Evolutionary conservation across 1,284 basidiomycete species (phyloP).

Genomic region (Moesziomyces aphidis): DNA sequence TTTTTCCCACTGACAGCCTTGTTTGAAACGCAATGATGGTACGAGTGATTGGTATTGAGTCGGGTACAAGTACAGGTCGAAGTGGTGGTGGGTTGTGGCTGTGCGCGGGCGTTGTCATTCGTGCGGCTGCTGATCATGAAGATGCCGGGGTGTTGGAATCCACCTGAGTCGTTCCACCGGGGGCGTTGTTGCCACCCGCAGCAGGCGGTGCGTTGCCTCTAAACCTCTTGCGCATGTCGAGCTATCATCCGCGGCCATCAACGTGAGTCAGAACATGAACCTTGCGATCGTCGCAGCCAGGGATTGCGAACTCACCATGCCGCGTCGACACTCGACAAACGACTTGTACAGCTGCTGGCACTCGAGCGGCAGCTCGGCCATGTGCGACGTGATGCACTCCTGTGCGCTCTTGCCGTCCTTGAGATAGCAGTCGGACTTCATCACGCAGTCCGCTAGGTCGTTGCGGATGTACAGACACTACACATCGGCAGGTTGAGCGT

Average conservation of each 20-base stretch:
- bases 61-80: neutral
- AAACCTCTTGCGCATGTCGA: constrained; percentile 58
- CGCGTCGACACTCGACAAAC: constrained; percentile 54
- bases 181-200: constrained; percentile 32
- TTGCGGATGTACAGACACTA: constrained; percentile 51
- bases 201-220: constrained; percentile 51
- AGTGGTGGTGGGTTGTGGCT: neutral
- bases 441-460: constrained; percentile 53
- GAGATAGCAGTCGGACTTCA: constrained; percentile 52
- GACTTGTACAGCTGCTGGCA: constrained; percentile 58
- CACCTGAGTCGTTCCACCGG: constrained; percentile 47
- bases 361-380: constrained; percentile 51
- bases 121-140: neutral
- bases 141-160: constrained; percentile 10
- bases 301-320: constrained; percentile 42
- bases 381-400: constrained; percentile 54
- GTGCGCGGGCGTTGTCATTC: neutral
- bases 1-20: too few species aligned
- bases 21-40: neutral
- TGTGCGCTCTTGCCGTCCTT: constrained; percentile 44
- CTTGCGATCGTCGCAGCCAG: too few species aligned
- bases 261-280: too few species aligned
- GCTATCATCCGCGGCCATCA: constrained; percentile 5
- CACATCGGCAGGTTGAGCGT: too few species aligned
- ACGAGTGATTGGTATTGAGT: neutral